Percentiles rank a stretch among this genome's conserved stretches.
Conservation (phyloP, 2,329 filamentous ascomycete genomes). For the Cladophialophora exuberans region DNA sequence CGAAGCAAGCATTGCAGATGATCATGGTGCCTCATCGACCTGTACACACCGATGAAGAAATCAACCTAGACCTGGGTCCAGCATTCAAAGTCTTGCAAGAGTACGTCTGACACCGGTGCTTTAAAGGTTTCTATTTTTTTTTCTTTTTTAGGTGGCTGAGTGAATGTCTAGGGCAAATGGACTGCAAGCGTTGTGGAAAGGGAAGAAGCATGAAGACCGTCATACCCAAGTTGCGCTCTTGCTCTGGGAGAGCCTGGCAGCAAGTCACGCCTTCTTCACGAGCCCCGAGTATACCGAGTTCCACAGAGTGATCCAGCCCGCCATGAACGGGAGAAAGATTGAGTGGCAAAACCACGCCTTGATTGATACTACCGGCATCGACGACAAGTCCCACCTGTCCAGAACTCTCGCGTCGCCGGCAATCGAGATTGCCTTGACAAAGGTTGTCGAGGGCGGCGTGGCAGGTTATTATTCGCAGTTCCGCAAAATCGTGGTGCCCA, state of each 20-base stretch:
- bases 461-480: slow-evolving; percentile 19
- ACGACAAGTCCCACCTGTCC: slow-evolving; percentile 13
- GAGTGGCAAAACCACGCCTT: slow-evolving; percentile 20
- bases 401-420: slow-evolving; percentile 9
- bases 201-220: slow-evolving; percentile 21
- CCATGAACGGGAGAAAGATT: slow-evolving; percentile 18
- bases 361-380: slow-evolving; percentile 8
- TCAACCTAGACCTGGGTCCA: slow-evolving; percentile 17
- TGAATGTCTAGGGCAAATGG: slow-evolving; percentile 11
- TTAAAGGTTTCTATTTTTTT: too few relatives aligned
- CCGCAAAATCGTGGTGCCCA: slow-evolving; percentile 14
- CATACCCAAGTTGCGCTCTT: slow-evolving; percentile 19
- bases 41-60: slow-evolving; percentile 19
- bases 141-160: too few relatives aligned
- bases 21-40: slow-evolving; percentile 23
- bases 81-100: slow-evolving; percentile 16
- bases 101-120: neutral
- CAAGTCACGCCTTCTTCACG: slow-evolving; percentile 21
- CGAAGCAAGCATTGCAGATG: slow-evolving; percentile 11
- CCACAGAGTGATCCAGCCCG: slow-evolving; percentile 18
- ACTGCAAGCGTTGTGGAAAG: slow-evolving; percentile 18
- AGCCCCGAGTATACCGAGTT: slow-evolving; percentile 17
- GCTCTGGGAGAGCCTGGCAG: slow-evolving; percentile 15
- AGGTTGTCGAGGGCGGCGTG: slow-evolving; percentile 22
- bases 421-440: slow-evolving; percentile 22